phyloP scores from a whole-genome alignment of 78 protist species.

The Blattamonas nauphoetae region DNA sequence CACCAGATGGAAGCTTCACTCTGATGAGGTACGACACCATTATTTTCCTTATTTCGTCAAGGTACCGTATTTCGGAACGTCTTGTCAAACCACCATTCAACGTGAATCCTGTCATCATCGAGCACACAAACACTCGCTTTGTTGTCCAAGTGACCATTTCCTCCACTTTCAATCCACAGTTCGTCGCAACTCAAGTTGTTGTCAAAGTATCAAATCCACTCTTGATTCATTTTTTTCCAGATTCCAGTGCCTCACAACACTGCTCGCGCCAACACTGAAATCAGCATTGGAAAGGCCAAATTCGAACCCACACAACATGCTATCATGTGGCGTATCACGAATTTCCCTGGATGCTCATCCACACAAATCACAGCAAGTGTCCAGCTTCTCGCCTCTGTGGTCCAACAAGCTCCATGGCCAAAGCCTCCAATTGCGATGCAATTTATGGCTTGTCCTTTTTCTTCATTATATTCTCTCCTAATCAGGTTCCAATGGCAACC shows the following conservation, averaged over 20 bases:
- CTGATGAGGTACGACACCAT: slow-evolving; percentile 67
- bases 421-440: slow-evolving; percentile 85
- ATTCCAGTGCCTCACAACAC: slow-evolving; percentile 85
- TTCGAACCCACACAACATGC: slow-evolving; percentile 72
- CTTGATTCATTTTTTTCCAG: slow-evolving; percentile 22
- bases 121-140: slow-evolving; percentile 72
- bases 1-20: slow-evolving; percentile 97
- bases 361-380: slow-evolving; percentile 58
- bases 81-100: slow-evolving; percentile 74
- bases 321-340: slow-evolving; percentile 63
- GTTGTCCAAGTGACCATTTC: slow-evolving; percentile 50
- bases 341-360: background rate
- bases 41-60: background rate
- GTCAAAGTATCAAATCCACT: background rate
- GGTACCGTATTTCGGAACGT: slow-evolving; percentile 83
- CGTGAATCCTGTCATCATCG: slow-evolving; percentile 70
- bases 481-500: slow-evolving; percentile 85
- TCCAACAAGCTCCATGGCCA: slow-evolving; percentile 60
- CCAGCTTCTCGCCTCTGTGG: slow-evolving; percentile 49
- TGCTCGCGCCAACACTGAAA: slow-evolving; percentile 52
- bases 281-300: slow-evolving; percentile 73
- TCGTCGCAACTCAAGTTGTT: background rate
- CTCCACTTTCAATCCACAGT: background rate
- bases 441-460: slow-evolving; percentile 55
- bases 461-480: background rate